Percentiles rank a stretch among this genome's conserved stretches.
Evolutionary conservation across 345 rosid genomes (phyloP).

Genomic region (Citrus mangshanensis): DNA sequence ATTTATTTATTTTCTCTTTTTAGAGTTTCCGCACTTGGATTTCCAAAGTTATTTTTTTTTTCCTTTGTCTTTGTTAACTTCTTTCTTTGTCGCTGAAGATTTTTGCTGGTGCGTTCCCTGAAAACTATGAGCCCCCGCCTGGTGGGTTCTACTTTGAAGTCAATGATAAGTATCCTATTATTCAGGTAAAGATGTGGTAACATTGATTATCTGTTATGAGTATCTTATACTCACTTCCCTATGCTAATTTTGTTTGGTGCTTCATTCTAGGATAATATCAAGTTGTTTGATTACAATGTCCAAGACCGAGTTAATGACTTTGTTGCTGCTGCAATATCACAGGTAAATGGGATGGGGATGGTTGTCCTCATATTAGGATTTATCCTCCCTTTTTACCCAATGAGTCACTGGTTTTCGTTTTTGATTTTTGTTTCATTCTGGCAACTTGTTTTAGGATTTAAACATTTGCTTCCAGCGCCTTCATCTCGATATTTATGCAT

Average conservation of each 20-base stretch:
- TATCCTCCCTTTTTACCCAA: background rate
- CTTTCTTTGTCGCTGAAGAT: constrained; percentile 45
- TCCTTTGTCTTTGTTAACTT: constrained; percentile 11
- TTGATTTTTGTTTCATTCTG: background rate
- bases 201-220: constrained; percentile 2
- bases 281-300: constrained; percentile 92
- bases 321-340: constrained; percentile 88
- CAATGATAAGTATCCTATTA: constrained; percentile 64
- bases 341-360: constrained; percentile 44
- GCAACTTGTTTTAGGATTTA: background rate
- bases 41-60: background rate
- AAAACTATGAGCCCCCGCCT: constrained; percentile 88
- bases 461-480: constrained; percentile 3
- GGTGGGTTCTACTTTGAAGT: constrained; percentile 95
- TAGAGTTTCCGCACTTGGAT: background rate
- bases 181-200: constrained; percentile 56
- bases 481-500: background rate
- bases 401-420: background rate
- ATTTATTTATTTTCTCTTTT: background rate
- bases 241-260: constrained; percentile 26
- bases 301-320: constrained; percentile 87
- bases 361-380: background rate
- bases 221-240: constrained; percentile 3
- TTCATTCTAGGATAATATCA: constrained; percentile 63
- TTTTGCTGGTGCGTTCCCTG: constrained; percentile 94